Evolutionary conservation across 805 yeast species (phyloP).

Genomic region (Kuraishia piskuri): DNA sequence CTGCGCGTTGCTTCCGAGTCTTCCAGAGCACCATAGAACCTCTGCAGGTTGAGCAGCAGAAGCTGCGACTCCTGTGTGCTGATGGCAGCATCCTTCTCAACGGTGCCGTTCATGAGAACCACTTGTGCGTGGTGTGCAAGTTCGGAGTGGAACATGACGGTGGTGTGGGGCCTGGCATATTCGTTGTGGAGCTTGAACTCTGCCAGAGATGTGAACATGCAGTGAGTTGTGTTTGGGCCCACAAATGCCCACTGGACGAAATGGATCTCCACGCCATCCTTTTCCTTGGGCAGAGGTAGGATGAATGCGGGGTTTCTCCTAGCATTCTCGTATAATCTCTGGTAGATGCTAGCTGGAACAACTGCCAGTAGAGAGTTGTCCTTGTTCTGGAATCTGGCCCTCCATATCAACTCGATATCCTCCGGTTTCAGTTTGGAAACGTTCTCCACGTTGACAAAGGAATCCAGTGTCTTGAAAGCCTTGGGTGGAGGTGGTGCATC

Average conservation of each 20-base stretch:
- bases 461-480: constrained; percentile 65
- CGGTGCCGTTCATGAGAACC: constrained; percentile 79
- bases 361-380: constrained; percentile 60
- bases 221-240: constrained; percentile 76
- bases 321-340: constrained; percentile 57
- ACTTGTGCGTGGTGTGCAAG: constrained; percentile 47
- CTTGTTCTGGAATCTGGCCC: constrained; percentile 65
- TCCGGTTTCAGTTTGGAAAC: constrained; percentile 41
- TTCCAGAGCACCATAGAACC: constrained; percentile 71
- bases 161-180: constrained; percentile 92
- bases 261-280: constrained; percentile 64
- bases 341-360: constrained; percentile 47
- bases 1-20: constrained; percentile 30
- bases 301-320: constrained; percentile 74
- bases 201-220: constrained; percentile 83
- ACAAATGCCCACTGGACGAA: constrained; percentile 91
- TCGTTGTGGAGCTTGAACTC: constrained; percentile 88
- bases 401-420: constrained; percentile 81
- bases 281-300: constrained; percentile 75
- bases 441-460: constrained; percentile 67
- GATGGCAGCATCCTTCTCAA: constrained; percentile 66
- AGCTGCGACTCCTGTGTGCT: constrained; percentile 70
- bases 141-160: constrained; percentile 81
- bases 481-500: constrained; percentile 5
- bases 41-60: constrained; percentile 64